Base-by-base conservation (phyloP, 768 basidiomycete genomes). In the Phlebiopsis gigantea region DNA sequence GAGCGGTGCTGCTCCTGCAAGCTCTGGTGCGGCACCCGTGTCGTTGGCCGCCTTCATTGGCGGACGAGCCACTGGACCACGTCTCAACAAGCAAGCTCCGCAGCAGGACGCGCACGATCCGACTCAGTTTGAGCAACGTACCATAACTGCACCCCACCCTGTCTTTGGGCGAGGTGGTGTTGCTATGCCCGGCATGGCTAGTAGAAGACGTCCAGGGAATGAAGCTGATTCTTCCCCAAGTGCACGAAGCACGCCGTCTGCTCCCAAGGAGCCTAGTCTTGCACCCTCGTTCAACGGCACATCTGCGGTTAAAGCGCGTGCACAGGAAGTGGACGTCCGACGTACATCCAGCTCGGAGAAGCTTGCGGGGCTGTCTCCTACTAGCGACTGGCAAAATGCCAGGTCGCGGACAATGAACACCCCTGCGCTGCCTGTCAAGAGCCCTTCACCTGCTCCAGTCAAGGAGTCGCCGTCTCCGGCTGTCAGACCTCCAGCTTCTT, bases 21-120 rank as follows among this genome's bases (percentile, higher is more conserved):
- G 24, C 52, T 46, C 31, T 57, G 28, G 34, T 48, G 21, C 52
- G 26, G 19, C 25, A 42, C 74, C 83, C 10, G 83, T 87, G 8
- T 93, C 90, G 2, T 77, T 92, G 25, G 90, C 90, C 0, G 79
- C 85, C 1, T 90, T 92, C 67, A 92, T 92, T 62, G 90, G 90
- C 34, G 89, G 90, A 6, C 80, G 77, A 25, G 89, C 85, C 14
- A 79, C 82, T 43, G 90, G 88, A 22, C 89, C 89, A 3, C 77
- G 85, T 34, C 76, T 93, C 43, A 90, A 80, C 60, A 81, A 77
- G 56, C 88, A 84, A 63, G 82, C 84, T 17, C 84, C 89, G 4
- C 90, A 92, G 66, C 75, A 75, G 62, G 82, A 92, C 70, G 77
- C 77, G 9, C 74, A 81, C 63, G 80, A 85, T 63, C 83, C 82